phyloP scores from a whole-genome alignment of 108 stramenopile genomes.

The Fragilaria radians region DNA sequence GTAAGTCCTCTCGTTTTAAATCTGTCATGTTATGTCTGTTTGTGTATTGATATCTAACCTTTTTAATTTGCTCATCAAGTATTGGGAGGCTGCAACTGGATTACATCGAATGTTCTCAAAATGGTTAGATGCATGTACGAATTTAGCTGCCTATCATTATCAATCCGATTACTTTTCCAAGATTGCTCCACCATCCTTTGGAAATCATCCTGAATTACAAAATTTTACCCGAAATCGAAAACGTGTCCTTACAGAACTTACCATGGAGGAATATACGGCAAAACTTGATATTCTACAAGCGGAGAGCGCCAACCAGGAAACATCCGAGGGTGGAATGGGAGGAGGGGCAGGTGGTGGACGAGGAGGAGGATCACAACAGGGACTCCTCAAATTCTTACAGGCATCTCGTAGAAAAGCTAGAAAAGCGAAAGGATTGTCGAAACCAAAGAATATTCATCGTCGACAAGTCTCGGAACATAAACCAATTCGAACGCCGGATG shows the following conservation, averaged over 20 bases:
- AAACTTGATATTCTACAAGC: background rate
- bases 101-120: conserved; percentile 58
- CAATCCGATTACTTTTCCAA: conserved; percentile 41
- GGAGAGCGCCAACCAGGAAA: background rate
- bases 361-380: conserved; percentile 8
- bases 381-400: background rate
- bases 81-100: conserved; percentile 55
- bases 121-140: conserved; percentile 61
- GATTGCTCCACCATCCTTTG: conserved; percentile 59
- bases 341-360: background rate
- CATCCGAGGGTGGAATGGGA: background rate
- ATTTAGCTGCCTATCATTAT: conserved; percentile 50
- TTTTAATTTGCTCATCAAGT: too few relatives aligned
- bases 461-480: too few relatives aligned
- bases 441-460: too few relatives aligned
- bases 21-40: too few relatives aligned
- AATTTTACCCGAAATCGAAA: conserved; percentile 57
- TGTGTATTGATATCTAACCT: too few relatives aligned
- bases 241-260: conserved; percentile 8
- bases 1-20: too few relatives aligned
- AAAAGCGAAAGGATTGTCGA: too few relatives aligned
- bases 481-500: too few relatives aligned
- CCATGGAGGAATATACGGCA: background rate
- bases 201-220: conserved; percentile 59
- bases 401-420: background rate